phyloP scores from a whole-genome alignment of 106 monocot species.

The Dendrobium huoshanense region DNA sequence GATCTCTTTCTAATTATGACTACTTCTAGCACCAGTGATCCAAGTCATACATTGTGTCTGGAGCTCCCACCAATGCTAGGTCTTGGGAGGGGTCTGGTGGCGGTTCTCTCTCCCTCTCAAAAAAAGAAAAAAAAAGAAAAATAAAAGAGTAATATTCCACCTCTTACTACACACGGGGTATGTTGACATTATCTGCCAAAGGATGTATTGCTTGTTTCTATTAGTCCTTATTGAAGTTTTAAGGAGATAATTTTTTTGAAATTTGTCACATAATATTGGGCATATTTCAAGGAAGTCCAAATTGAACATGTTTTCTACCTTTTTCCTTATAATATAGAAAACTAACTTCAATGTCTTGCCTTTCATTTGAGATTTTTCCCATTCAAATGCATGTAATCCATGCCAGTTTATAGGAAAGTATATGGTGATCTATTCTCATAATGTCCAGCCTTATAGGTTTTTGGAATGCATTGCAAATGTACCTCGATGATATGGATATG shows the following conservation, averaged over 20 bases:
- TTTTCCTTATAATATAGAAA: not conserved
- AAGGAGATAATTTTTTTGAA: not conserved
- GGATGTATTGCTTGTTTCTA: not conserved
- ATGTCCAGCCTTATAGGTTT: not conserved
- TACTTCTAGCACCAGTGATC: not conserved
- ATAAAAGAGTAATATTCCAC: not conserved
- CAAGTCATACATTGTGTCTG: not conserved
- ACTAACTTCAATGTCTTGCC: not conserved
- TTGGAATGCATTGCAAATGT: too few species aligned
- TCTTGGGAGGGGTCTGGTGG: not conserved
- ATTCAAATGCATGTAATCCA: not conserved
- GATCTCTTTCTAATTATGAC: not conserved
- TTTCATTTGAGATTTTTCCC: not conserved
- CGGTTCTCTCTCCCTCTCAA: not conserved
- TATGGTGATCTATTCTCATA: not conserved
- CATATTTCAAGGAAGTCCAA: too few species aligned
- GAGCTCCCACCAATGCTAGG: not conserved
- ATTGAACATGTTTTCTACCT: not conserved
- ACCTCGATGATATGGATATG: too few species aligned
- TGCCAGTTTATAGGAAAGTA: not conserved
- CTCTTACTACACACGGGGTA: not conserved
- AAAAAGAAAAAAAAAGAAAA: too few species aligned
- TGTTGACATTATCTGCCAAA: not conserved
- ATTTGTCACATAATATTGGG: not conserved
- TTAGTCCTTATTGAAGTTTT: not conserved